Conservation (phyloP, 805 yeast genomes). For the Kuraishia floccosa region DNA sequence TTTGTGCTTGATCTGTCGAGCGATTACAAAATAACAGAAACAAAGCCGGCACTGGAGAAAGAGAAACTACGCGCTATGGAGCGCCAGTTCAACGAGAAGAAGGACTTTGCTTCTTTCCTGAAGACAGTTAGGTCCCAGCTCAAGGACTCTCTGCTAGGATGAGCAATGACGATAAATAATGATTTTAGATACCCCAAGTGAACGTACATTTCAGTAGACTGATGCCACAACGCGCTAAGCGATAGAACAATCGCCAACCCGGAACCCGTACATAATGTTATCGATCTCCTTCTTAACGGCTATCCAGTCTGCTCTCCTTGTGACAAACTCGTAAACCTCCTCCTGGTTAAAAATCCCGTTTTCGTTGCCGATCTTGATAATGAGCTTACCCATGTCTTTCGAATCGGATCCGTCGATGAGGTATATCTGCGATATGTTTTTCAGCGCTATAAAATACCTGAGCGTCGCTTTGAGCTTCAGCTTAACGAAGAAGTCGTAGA, state of each 20-base stretch:
- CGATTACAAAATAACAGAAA: constrained; percentile 18
- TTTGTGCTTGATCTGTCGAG: constrained; percentile 28
- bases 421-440: constrained; percentile 77
- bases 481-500: constrained; percentile 59
- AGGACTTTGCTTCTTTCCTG: constrained; percentile 21
- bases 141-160: neutral
- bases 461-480: constrained; percentile 57
- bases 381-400: constrained; percentile 71
- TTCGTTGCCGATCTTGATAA: constrained; percentile 75
- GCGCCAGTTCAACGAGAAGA: constrained; percentile 12
- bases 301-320: constrained; percentile 81
- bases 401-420: constrained; percentile 56
- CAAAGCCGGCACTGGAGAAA: constrained; percentile 20
- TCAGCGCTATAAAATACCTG: constrained; percentile 69
- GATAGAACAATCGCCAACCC: constrained; percentile 63
- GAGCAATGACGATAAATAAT: no score
- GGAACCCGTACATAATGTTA: constrained; percentile 89
- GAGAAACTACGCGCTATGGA: constrained; percentile 8
- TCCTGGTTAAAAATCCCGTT: constrained; percentile 87
- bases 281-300: constrained; percentile 71
- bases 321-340: constrained; percentile 88
- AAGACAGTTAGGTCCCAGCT: constrained; percentile 18
- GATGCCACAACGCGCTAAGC: no score
- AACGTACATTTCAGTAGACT: no score
- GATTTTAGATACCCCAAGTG: no score